A percentile compares a stretch with the other conserved stretches of the same genome.
These are phyloP conservation scores for Termitomyces sp. DNA, from an alignment of 768 basidiomycete species.

Conservation along the genomic window DNA sequence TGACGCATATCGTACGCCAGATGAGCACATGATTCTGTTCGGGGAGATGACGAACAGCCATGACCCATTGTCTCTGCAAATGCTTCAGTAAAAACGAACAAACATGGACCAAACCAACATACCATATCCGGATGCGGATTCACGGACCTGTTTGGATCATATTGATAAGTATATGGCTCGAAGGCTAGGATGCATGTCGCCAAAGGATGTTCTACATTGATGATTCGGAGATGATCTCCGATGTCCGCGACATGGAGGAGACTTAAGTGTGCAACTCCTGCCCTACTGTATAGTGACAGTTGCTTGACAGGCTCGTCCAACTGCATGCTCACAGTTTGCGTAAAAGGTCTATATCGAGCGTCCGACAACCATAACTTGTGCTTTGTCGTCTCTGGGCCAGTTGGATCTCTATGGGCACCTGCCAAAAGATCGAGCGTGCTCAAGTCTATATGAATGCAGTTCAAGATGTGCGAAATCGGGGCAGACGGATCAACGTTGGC, in stretches of 20 bases:
- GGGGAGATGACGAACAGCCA: slow-evolving; percentile 46
- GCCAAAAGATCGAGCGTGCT: slow-evolving; percentile 37
- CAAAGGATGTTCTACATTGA: neutral
- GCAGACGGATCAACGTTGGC: slow-evolving; percentile 34
- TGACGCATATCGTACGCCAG: slow-evolving; percentile 31
- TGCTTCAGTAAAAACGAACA: neutral
- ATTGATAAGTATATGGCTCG: neutral
- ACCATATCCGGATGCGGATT: neutral
- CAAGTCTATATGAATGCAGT: slow-evolving; percentile 36
- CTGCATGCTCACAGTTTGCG: neutral
- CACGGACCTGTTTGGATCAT: neutral
- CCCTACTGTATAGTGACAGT: neutral
- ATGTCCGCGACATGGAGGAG: neutral
- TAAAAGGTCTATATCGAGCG: neutral
- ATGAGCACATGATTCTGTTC: slow-evolving; percentile 46
- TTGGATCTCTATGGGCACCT: neutral
- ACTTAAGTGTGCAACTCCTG: neutral
- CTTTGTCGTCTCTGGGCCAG: neutral
- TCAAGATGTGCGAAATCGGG: slow-evolving; percentile 38
- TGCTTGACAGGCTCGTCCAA: neutral
- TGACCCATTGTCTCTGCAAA: slow-evolving; percentile 40
- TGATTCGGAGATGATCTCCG: neutral
- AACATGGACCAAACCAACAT: neutral
- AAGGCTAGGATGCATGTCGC: neutral
- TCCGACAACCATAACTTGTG: neutral